A percentile compares a stretch with the other conserved stretches of the same genome.
phyloP scores from a whole-genome alignment of 2,329 filamentous ascomycete genomes.

The Sordariomycetes sp. region DNA sequence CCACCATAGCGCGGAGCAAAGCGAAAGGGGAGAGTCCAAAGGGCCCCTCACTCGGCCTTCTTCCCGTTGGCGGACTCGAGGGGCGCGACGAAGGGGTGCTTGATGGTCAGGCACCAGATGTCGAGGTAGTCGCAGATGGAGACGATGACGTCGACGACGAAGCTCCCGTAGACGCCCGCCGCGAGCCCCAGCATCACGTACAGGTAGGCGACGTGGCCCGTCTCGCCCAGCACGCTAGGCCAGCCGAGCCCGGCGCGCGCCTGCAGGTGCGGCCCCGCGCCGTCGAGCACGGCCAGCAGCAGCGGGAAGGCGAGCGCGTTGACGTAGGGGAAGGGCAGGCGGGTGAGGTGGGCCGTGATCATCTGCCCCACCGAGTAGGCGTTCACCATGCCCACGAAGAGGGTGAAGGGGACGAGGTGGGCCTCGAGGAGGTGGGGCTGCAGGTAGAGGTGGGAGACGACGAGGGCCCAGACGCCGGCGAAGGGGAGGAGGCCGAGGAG shows the following conservation, averaged over 20 bases:
- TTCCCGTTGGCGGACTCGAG: slow-evolving; percentile 23
- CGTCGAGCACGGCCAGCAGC: slow-evolving; percentile 68
- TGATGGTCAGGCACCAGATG: slow-evolving; percentile 97
- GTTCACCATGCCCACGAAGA: slow-evolving; percentile 85
- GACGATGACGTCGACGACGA: slow-evolving; percentile 93
- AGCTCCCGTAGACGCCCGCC: slow-evolving; percentile 90
- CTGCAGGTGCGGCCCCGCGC: slow-evolving; percentile 59
- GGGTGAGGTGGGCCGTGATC: slow-evolving; percentile 87
- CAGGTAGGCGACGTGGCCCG: slow-evolving; percentile 79
- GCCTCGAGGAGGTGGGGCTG: slow-evolving; percentile 73
- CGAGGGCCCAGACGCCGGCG: slow-evolving; percentile 64
- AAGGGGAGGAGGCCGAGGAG: slow-evolving; percentile 79
- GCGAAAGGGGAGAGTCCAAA: too few relatives aligned
- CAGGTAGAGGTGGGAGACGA: slow-evolving; percentile 70
- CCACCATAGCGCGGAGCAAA: background rate
- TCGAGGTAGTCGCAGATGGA: slow-evolving; percentile 97
- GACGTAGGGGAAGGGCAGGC: slow-evolving; percentile 78
- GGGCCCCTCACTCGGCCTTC: slow-evolving; percentile 8
- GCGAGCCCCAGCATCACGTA: slow-evolving; percentile 79
- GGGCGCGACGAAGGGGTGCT: slow-evolving; percentile 56
- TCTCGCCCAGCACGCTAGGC: slow-evolving; percentile 65
- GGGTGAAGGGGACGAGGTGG: slow-evolving; percentile 79
- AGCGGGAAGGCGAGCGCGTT: slow-evolving; percentile 78
- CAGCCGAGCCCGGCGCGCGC: slow-evolving; percentile 54
- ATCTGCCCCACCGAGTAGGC: slow-evolving; percentile 93